A percentile compares a stretch with the other conserved stretches of the same genome.
Conservation (phyloP, 495 filamentous ascomycete species). For the Aspergillus hancockii region DNA sequence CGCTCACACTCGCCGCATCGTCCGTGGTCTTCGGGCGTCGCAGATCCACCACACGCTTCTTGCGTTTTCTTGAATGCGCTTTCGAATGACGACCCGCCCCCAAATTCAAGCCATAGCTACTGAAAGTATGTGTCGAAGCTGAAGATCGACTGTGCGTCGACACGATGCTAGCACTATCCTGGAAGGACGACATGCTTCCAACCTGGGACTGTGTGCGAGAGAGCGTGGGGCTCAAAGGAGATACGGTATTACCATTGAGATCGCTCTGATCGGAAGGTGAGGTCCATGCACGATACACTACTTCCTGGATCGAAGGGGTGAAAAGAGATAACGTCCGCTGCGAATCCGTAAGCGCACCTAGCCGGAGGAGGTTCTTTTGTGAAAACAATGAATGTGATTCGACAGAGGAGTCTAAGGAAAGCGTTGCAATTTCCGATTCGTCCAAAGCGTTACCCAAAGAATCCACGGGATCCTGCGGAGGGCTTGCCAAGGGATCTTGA, state of each 20-base stretch:
- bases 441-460: constrained; percentile 73
- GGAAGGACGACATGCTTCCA: constrained; percentile 57
- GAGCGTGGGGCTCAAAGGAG: constrained; percentile 53
- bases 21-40: constrained; percentile 62
- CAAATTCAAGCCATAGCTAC: constrained; percentile 60
- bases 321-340: constrained; percentile 86
- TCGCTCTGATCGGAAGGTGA: constrained; percentile 73
- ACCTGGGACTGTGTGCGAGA: constrained; percentile 62
- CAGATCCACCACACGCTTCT: constrained; percentile 91
- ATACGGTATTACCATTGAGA: constrained; percentile 52
- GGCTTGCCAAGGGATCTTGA: constrained; percentile 75
- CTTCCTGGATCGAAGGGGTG: constrained; percentile 79
- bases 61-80: constrained; percentile 72
- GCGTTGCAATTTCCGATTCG: constrained; percentile 67
- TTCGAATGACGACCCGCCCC: constrained; percentile 66
- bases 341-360: constrained; percentile 75
- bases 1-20: constrained; percentile 57
- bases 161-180: constrained; percentile 46
- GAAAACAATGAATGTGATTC: constrained; percentile 85
- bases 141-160: constrained; percentile 43
- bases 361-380: constrained; percentile 79
- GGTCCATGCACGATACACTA: constrained; percentile 89
- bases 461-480: constrained; percentile 77
- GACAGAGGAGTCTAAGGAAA: constrained; percentile 72
- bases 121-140: constrained; percentile 33